Base-by-base conservation (phyloP, 441 rosid species). In the Metrosideros polymorpha region DNA sequence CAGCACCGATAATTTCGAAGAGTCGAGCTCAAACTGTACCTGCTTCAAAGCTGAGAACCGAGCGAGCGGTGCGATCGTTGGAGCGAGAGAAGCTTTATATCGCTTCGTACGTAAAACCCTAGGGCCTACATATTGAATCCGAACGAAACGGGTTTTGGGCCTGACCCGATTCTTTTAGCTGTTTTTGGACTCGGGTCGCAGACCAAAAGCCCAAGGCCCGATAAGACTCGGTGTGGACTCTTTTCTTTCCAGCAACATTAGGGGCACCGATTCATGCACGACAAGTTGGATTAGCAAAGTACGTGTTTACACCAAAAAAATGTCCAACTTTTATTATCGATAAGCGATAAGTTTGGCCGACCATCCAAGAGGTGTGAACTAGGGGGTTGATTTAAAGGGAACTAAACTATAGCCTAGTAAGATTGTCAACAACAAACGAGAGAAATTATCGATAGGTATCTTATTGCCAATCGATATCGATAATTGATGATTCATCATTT, bases 71-170 rank as follows among this genome's bases (percentile, higher is more conserved):
- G 35, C 32, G 18, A 57, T 57, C 4, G 7, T 56, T n/a, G 18
- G 32, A 57, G 18, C 1, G 45, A 32, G 25, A 9, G 66, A 57
- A n/a, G 7, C 14, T 0, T 66, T 9, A 5, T 5, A 66, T 1
- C 27, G 77, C 43, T 19, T 9, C 2, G 25, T 32, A 8, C 12
- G 4, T 0, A 17, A 63, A 63, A 61, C 42, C 42, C 43, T 32
- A 32, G 76, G 43, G 76, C 76, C 32, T n/a, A n/a, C 7, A 17
- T 0, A 0, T 9, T 17, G 75, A 9, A 61, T 61, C 42, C 75
- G 75, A 18, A 0, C 0, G n/a, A n/a, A n/a, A n/a, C 0, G 43
- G 76, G 7, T 22, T 17, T 9, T 63, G 77, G 25, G 2, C 76
- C 25, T 63, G 43, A 18, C 45, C 43, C 45, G 27, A 63, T 32